Base-by-base conservation (phyloP, 352 stramenopile genomes). In the Phytophthora capsici region DNA sequence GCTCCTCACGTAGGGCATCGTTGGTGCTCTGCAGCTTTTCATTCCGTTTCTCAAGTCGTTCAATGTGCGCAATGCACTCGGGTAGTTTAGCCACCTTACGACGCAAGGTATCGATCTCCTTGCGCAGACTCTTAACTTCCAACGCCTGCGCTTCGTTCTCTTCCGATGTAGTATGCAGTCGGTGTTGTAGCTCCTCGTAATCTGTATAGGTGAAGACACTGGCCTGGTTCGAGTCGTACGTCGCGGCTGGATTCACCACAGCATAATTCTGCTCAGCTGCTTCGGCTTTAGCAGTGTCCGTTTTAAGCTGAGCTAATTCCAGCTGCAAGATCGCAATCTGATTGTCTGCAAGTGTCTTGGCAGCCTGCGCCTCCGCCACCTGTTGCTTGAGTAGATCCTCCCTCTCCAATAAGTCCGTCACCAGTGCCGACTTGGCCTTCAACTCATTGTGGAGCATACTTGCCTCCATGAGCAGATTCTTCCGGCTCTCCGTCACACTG, bases 31-130 rank as follows among this genome's bases (percentile, higher is more conserved):
- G 80, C 23, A 92, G 47, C 52, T 87, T 85, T 56, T 69, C 50
- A 32, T 77, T 72, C 16, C 78, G 76, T 51, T 83, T 89, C 58
- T 94, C 86, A 17, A 91, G 63, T 3, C 70, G 70, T 58, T 91
- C 71, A 22, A 86, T 78, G 13, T 81, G 67, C 1, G 63, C 55
- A 37, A 78, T 47, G 26, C 67, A 72, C 44, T 89, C 79, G 1
- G 67, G 57, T 17, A 80, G 36, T 40, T 77, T 84, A 16, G 46
- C 53, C 16, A 68, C 66, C 41, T 79, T 85, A n/a, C 75, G 75
- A 46, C 72, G 73, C 51, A 88, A 47, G 6, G 49, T 46, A 17
- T 88, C 78, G 13, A 82, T 64, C 19, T 89, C 81, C 58, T 86
- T 88, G 20, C 71, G 71, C n/a, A 84, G 50, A 62, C 78, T 89